phyloP scores from a whole-genome alignment of 2,329 filamentous ascomycete species.

The Coleophoma crateriformis region DNA sequence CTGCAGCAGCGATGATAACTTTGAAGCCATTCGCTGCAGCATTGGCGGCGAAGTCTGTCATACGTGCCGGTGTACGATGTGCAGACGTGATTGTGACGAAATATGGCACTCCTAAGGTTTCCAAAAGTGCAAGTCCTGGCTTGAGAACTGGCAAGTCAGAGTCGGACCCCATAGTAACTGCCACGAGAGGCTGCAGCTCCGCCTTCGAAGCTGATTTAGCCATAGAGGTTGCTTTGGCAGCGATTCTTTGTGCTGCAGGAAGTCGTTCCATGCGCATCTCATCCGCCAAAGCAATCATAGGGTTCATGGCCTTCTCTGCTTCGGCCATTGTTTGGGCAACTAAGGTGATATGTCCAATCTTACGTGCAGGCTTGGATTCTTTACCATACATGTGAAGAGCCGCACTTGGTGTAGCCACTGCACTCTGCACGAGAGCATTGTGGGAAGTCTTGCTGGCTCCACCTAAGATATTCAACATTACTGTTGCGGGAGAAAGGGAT shows the following conservation, averaged over 20 bases:
- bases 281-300: constrained; percentile 62
- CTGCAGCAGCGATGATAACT: constrained; percentile 51
- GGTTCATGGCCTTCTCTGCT: constrained; percentile 62
- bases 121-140: constrained; percentile 42
- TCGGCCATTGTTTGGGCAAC: constrained; percentile 63
- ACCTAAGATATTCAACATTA: constrained; percentile 79
- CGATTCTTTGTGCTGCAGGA: constrained; percentile 25
- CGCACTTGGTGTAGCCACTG: constrained; percentile 51
- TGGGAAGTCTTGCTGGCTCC: constrained; percentile 63
- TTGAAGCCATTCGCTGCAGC: constrained; percentile 20
- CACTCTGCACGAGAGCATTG: constrained; percentile 43
- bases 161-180: constrained; percentile 77
- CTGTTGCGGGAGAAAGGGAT: constrained; percentile 37
- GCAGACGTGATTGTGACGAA: constrained; percentile 74
- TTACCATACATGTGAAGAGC: constrained; percentile 90
- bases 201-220: constrained; percentile 8
- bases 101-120: constrained; percentile 65
- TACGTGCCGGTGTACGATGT: constrained; percentile 66
- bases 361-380: constrained; percentile 77
- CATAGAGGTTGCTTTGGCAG: background rate
- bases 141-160: constrained; percentile 70
- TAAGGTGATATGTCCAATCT: constrained; percentile 92
- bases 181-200: constrained; percentile 50
- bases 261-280: constrained; percentile 48
- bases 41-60: constrained; percentile 55